Conservation (phyloP, 371 early-diverging fungal species). For the Fennellomyces sp. region DNA sequence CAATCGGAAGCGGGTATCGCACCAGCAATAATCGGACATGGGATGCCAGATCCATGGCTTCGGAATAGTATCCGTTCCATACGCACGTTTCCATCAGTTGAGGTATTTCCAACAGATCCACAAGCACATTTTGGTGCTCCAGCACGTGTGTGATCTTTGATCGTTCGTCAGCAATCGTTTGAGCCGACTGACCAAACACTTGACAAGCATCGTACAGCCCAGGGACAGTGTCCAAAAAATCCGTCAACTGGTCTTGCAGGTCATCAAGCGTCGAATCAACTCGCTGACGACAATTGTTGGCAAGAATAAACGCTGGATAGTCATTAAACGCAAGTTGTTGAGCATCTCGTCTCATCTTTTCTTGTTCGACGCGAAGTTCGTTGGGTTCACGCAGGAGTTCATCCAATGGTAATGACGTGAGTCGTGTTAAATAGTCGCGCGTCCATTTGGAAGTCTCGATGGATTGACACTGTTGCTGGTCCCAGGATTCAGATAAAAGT, state of each 20-base stretch:
- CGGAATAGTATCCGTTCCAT: slow-evolving; percentile 81
- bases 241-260: slow-evolving; percentile 52
- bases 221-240: slow-evolving; percentile 51
- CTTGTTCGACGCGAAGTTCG: slow-evolving; percentile 55
- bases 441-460: slow-evolving; percentile 45
- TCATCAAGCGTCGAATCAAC: slow-evolving; percentile 58
- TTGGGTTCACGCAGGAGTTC: slow-evolving; percentile 58
- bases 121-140: slow-evolving; percentile 61
- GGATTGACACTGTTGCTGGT: slow-evolving; percentile 1
- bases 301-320: slow-evolving; percentile 70
- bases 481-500: slow-evolving; percentile 27
- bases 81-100: slow-evolving; percentile 84
- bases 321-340: slow-evolving; percentile 72
- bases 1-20: slow-evolving; percentile 59
- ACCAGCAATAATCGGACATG: slow-evolving; percentile 69
- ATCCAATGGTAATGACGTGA: slow-evolving; percentile 63
- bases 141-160: slow-evolving; percentile 56
- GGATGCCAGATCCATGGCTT: slow-evolving; percentile 82
- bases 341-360: slow-evolving; percentile 63
- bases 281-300: slow-evolving; percentile 62
- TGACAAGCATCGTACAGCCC: slow-evolving; percentile 54
- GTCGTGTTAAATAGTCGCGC: slow-evolving; percentile 64
- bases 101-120: slow-evolving; percentile 78
- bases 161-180: slow-evolving; percentile 45
- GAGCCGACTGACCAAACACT: slow-evolving; percentile 37